Evolutionary conservation across 306 rosid species (phyloP).

Genomic region (Medicago arabica): DNA sequence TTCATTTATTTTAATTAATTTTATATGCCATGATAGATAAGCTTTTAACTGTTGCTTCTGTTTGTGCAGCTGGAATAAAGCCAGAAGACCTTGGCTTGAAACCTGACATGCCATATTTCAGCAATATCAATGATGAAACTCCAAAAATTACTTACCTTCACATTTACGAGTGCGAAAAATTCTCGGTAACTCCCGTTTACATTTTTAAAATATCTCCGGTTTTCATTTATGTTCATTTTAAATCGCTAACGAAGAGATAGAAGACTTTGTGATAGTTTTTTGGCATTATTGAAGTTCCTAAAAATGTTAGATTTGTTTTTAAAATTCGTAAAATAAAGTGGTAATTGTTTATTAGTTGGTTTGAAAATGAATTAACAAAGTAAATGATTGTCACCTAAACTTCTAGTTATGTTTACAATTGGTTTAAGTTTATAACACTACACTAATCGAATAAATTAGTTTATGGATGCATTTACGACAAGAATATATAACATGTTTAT

Average conservation of each 20-base stretch:
- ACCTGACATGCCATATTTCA: conserved; percentile 66
- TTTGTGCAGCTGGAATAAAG: conserved; percentile 61
- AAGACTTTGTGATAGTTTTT: too few relatives aligned
- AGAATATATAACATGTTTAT: too few relatives aligned
- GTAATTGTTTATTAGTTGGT: too few relatives aligned
- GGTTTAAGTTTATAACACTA: too few relatives aligned
- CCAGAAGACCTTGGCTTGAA: conserved; percentile 71
- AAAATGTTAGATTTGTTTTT: too few relatives aligned
- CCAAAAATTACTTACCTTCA: conserved; percentile 80
- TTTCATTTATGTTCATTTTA: not conserved
- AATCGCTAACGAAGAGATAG: not conserved
- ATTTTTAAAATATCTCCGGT: not conserved
- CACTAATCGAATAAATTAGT: too few relatives aligned
- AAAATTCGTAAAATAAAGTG: too few relatives aligned
- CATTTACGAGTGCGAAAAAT: conserved; percentile 64
- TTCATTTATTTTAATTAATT: not conserved
- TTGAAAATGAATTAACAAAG: too few relatives aligned
- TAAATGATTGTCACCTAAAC: too few relatives aligned
- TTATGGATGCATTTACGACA: too few relatives aligned
- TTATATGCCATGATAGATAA: conserved; percentile 4
- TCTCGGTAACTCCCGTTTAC: conserved; percentile 62
- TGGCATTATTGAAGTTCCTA: too few relatives aligned
- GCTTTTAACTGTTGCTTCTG: conserved; percentile 31
- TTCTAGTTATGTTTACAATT: too few relatives aligned
- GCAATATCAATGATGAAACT: conserved; percentile 28